Conservation (phyloP, 2,329 filamentous ascomycete species). For the Paraphaeosphaeria minitans region DNA sequence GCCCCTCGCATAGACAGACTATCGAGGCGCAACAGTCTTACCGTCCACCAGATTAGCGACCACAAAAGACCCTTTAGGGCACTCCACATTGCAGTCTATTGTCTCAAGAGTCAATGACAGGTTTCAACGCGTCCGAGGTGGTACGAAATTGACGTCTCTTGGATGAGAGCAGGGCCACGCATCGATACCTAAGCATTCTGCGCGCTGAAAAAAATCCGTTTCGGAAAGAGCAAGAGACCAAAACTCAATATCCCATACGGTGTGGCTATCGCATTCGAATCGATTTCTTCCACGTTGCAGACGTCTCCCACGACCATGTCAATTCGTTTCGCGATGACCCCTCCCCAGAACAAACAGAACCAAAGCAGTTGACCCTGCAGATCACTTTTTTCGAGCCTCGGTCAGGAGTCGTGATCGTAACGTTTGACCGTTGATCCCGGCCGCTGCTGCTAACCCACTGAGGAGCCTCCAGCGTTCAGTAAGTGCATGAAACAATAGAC, state of each 20-base stretch:
- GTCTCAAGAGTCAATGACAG: background rate
- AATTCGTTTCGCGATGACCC: background rate
- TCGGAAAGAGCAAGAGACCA: background rate
- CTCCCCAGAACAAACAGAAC: background rate
- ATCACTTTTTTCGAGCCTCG: background rate
- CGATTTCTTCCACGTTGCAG: background rate
- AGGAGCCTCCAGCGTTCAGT: background rate
- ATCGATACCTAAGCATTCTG: background rate
- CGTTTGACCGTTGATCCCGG: background rate
- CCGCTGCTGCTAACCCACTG: background rate
- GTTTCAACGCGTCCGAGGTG: background rate
- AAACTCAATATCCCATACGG: background rate
- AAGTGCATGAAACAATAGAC: conserved; percentile 2
- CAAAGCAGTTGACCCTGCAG: background rate
- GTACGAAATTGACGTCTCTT: background rate
- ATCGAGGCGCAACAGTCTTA: background rate
- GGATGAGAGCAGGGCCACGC: background rate
- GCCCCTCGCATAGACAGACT: background rate
- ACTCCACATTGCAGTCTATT: background rate
- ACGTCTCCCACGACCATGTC: background rate
- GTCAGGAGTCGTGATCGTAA: background rate
- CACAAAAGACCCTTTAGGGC: background rate
- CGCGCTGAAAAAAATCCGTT: background rate
- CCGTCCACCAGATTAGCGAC: background rate
- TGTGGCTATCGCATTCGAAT: background rate